These are phyloP conservation scores for Phanerochaete sordida DNA, from an alignment of 768 basidiomycete genomes.

Conservation along the genomic window DNA sequence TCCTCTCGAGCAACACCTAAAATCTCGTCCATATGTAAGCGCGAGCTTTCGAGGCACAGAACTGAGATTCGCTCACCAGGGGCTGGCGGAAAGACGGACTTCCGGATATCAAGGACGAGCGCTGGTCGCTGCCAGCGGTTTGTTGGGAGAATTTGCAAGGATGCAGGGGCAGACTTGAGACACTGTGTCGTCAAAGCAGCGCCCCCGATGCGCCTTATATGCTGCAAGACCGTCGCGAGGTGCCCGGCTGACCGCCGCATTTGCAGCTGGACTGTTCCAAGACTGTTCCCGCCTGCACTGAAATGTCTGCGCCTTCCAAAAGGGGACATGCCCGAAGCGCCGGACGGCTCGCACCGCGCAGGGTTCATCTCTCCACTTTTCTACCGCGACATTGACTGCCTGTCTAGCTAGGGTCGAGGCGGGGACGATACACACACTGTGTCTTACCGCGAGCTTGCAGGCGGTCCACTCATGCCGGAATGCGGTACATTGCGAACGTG, in stretches of 20 bases:
- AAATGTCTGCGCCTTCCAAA: background rate
- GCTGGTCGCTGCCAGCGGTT: background rate
- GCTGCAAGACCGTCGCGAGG: background rate
- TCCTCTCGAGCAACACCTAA: background rate
- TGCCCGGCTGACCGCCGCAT: background rate
- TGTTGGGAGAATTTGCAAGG: background rate
- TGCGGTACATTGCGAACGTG: too few species aligned
- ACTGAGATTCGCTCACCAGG: background rate
- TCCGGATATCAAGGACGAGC: background rate
- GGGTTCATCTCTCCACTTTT: too few species aligned
- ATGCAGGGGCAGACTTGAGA: background rate
- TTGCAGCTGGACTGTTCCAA: background rate
- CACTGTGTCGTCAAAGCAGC: background rate
- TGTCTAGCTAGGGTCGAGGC: too few species aligned
- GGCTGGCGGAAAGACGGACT: background rate
- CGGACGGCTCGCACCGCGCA: background rate
- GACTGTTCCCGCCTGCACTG: background rate
- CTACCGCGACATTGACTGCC: too few species aligned
- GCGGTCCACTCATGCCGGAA: too few species aligned
- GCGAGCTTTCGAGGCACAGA: background rate
- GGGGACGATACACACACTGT: too few species aligned
- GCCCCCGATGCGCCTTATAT: background rate
- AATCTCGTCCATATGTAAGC: background rate
- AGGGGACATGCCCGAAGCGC: background rate
- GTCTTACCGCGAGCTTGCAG: too few species aligned